A percentile compares a stretch with the other conserved stretches of the same genome.
Conservation (phyloP, 202 grass and related monocot genomes). For the Alloteropsis angusta region DNA sequence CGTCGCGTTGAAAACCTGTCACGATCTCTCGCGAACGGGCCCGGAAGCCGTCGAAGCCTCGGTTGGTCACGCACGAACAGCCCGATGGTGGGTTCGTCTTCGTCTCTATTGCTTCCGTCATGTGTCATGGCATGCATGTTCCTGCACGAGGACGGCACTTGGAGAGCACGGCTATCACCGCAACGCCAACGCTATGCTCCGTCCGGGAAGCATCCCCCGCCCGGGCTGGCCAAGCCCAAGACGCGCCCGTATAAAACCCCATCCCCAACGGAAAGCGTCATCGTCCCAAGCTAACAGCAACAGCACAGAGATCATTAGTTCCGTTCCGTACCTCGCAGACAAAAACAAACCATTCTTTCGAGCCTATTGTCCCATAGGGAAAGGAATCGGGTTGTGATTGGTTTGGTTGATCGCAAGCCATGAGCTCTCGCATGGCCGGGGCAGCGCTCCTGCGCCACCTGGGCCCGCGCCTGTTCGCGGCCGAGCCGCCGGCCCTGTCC, state of each 20-base stretch:
- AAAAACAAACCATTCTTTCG: neutral
- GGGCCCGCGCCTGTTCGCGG: conserved; percentile 27
- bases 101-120: neutral
- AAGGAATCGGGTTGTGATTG: neutral
- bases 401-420: neutral
- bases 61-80: neutral
- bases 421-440: conserved; percentile 48
- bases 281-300: neutral
- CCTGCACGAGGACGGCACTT: neutral
- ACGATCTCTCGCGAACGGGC: neutral
- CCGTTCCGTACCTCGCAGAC: neutral
- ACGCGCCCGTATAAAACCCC: conserved; percentile 13
- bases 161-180: neutral
- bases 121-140: neutral
- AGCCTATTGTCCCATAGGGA: neutral
- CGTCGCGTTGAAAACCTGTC: neutral
- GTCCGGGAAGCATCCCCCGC: conserved; percentile 18
- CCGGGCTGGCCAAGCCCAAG: neutral
- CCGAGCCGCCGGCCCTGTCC: conserved; percentile 24
- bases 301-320: neutral
- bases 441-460: conserved; percentile 35
- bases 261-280: neutral
- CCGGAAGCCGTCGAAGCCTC: neutral
- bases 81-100: neutral
- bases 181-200: neutral